Evolutionary conservation across 345 rosid species (phyloP), one percentile per base, ranked within the genome.

Genomic region (Aquilaria malaccensis): DNA sequence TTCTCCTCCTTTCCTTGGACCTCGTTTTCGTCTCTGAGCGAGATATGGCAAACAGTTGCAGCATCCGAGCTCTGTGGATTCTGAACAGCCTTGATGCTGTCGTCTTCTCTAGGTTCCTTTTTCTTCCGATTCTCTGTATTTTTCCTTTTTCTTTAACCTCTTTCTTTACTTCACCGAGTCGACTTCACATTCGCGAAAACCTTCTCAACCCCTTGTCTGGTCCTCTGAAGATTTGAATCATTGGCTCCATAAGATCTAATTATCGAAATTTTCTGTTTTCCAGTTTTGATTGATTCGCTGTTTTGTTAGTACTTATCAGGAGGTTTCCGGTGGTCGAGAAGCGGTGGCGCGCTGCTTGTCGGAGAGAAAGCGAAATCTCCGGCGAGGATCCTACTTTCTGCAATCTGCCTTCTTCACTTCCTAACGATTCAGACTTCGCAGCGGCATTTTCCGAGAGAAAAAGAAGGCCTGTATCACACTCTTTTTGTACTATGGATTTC

Each of bases 11-110:
- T 13, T 15, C 31, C 13, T 2, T 45, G 33, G 33, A 53, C 31
- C 56, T 6, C 56, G 10, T 37, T 37, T 37, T 37, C 43, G 43
- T 33, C 30, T 55, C n/a, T 30, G 58, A 15, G 22, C 52, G 13
- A 75, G 64, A 69, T 78, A 85, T 85, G 96, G 75, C 84, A 6
- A 69, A 78, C 37, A 76, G 86, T 69, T 88, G 99, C 83, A 69
- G 96, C 66, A 78, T 93, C 59, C 72, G 99, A 69, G 95, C 95
- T 70, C 74, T 93, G 51, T 93, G 98, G 98, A 83, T 79, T 79
- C 79, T 93, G 80, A 81, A 79, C 79, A 84, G 68, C 62, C 80
- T 84, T 59, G 92, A 85, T 65, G 53, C 83, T 68, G 83, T 84
- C 71, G 86, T 93, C 54, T 93, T 84, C 77, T 93, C 98, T 68